Percentiles rank a stretch among this genome's conserved stretches.
These are phyloP conservation scores for Myrica gale DNA, from an alignment of 306 rosid species.

Conservation along the genomic window DNA sequence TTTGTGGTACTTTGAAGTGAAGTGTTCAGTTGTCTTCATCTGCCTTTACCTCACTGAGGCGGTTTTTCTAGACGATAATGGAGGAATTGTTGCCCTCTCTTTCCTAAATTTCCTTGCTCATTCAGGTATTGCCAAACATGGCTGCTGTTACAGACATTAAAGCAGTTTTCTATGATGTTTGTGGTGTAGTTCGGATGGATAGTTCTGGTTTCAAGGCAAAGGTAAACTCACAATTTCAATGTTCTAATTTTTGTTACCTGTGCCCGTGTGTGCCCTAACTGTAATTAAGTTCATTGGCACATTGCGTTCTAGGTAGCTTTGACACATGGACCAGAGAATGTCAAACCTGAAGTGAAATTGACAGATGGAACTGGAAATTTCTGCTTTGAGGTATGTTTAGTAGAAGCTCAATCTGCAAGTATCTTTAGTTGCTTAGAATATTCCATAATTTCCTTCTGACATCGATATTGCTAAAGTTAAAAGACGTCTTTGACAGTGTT, in stretches of 20 bases:
- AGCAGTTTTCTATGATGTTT: slow-evolving; percentile 77
- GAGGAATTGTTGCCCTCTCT: slow-evolving; percentile 11
- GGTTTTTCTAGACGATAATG: slow-evolving; percentile 13
- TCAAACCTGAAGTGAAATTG: slow-evolving; percentile 80
- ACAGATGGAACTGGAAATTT: slow-evolving; percentile 81
- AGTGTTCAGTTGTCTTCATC: background rate
- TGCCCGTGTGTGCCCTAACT: slow-evolving; percentile 21
- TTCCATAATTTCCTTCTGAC: slow-evolving; percentile 23
- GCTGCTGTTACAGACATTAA: slow-evolving; percentile 76
- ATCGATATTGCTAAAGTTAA: slow-evolving; percentile 23
- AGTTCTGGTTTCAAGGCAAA: slow-evolving; percentile 69
- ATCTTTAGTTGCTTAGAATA: slow-evolving; percentile 12
- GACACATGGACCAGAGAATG: slow-evolving; percentile 98
- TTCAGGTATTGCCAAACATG: slow-evolving; percentile 96
- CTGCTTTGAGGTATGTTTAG: slow-evolving; percentile 83
- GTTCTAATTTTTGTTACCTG: slow-evolving; percentile 21
- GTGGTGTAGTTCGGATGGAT: slow-evolving; percentile 78
- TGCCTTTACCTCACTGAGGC: slow-evolving; percentile 1
- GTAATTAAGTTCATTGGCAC: slow-evolving; percentile 23
- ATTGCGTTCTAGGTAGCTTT: slow-evolving; percentile 67
- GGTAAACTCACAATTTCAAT: slow-evolving; percentile 42
- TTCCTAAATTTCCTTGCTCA: slow-evolving; percentile 24
- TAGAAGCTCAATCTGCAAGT: slow-evolving; percentile 4
- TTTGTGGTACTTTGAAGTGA: slow-evolving; percentile 14
- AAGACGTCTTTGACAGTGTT: slow-evolving; percentile 19